Evolutionary conservation across 768 basidiomycete genomes (phyloP).

Genomic region (Russula dissimulans): DNA sequence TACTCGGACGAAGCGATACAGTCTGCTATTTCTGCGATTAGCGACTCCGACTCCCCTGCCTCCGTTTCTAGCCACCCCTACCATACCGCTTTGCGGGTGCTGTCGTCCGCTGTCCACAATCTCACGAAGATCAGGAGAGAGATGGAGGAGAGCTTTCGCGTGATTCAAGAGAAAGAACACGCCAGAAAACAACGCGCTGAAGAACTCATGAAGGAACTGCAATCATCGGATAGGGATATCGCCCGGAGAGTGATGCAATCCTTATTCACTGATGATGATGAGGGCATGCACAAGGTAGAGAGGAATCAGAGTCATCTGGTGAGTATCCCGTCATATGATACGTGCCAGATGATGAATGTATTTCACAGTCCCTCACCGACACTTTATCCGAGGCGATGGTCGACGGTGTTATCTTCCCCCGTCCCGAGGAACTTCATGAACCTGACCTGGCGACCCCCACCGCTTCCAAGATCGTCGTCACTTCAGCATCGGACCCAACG

Average conservation of each 20-base stretch:
- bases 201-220: conserved; percentile 46
- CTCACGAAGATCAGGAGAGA: conserved; percentile 49
- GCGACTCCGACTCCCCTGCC: conserved; percentile 37
- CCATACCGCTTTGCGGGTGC: conserved; percentile 54
- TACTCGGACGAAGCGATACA: conserved; percentile 70
- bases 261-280: conserved; percentile 45
- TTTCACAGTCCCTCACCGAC: conserved; percentile 35
- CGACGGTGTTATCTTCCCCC: conserved; percentile 39
- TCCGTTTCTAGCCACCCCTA: conserved; percentile 46
- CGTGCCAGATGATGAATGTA: not conserved
- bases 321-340: conserved; percentile 20
- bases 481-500: not conserved
- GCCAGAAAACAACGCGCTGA: conserved; percentile 44
- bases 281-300: conserved; percentile 38
- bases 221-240: conserved; percentile 53
- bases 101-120: conserved; percentile 59
- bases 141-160: conserved; percentile 48
- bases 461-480: conserved; percentile 11
- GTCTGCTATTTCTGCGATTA: conserved; percentile 44
- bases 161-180: conserved; percentile 51
- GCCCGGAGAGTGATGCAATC: conserved; percentile 59
- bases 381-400: conserved; percentile 38
- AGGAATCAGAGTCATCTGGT: conserved; percentile 55
- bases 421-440: conserved; percentile 24
- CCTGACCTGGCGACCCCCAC: conserved; percentile 8